Percentiles rank a stretch among this genome's conserved stretches.
phyloP scores from a whole-genome alignment of 1,284 basidiomycete genomes.

The Ganoderma leucocontextum region DNA sequence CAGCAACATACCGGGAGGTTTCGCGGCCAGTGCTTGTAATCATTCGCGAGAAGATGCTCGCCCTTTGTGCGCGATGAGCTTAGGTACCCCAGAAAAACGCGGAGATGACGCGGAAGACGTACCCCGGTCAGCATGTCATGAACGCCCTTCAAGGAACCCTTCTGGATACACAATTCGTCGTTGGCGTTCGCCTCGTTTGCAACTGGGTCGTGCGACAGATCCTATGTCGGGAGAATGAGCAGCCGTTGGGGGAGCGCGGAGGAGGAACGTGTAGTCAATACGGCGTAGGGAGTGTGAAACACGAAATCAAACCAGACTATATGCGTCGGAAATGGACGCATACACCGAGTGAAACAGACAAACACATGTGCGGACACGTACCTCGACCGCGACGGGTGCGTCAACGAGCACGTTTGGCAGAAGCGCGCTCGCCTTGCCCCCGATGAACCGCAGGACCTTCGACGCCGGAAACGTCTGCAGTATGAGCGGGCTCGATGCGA shows the following conservation, averaged over 20 bases:
- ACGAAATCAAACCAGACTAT: background rate
- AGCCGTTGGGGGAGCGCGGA: background rate
- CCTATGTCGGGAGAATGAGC: constrained; percentile 43
- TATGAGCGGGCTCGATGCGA: constrained; percentile 76
- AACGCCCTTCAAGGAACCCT: constrained; percentile 71
- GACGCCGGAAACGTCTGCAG: constrained; percentile 66
- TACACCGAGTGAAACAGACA: background rate
- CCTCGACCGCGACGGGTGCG: constrained; percentile 63
- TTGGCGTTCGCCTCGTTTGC: constrained; percentile 63
- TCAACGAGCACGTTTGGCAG: constrained; percentile 66
- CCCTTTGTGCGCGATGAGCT: constrained; percentile 52
- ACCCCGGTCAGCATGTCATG: constrained; percentile 81
- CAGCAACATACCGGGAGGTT: constrained; percentile 63
- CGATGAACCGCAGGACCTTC: constrained; percentile 60
- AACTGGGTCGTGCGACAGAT: constrained; percentile 72
- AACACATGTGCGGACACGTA: constrained; percentile 42
- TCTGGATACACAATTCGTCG: constrained; percentile 73
- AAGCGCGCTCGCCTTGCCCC: constrained; percentile 55
- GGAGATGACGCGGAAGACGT: constrained; percentile 29
- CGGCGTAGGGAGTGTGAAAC: background rate
- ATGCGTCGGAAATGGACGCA: constrained; percentile 1
- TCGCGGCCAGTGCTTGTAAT: constrained; percentile 75
- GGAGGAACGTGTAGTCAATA: background rate
- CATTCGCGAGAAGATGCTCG: constrained; percentile 60
- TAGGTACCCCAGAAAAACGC: background rate